Percentiles rank a stretch among this genome's conserved stretches.
These are phyloP conservation scores for Ogataea hybrid DNA, from an alignment of 1,139 yeast genomes.

Conservation along the genomic window DNA sequence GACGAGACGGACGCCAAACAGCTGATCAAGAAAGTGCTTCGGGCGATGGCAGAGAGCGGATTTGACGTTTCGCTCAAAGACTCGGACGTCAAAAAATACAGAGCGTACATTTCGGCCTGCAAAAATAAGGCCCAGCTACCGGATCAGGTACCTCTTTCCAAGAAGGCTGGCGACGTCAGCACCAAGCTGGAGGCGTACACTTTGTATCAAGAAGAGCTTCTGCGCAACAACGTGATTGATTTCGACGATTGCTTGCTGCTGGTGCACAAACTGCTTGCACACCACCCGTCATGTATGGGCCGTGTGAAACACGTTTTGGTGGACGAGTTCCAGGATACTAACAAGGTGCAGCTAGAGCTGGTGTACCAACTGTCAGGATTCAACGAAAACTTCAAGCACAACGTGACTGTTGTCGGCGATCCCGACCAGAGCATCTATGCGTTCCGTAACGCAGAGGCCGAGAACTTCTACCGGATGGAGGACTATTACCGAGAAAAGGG, in stretches of 20 bases:
- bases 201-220: slow-evolving; percentile 51
- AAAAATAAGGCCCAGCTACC: slow-evolving; percentile 49
- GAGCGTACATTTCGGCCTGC: slow-evolving; percentile 47
- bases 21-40: slow-evolving; percentile 43
- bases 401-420: slow-evolving; percentile 89
- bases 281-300: slow-evolving; percentile 45
- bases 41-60: slow-evolving; percentile 25
- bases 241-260: slow-evolving; percentile 79
- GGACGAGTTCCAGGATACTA: slow-evolving; percentile 95
- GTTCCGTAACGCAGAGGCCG: slow-evolving; percentile 75
- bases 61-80: slow-evolving; percentile 29
- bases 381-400: slow-evolving; percentile 34
- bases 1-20: slow-evolving; percentile 62
- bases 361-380: slow-evolving; percentile 50
- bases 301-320: slow-evolving; percentile 70
- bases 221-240: slow-evolving; percentile 50
- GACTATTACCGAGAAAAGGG: slow-evolving; percentile 39
- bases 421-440: slow-evolving; percentile 95
- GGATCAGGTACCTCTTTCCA: slow-evolving; percentile 33
- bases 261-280: slow-evolving; percentile 49
- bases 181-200: slow-evolving; percentile 38
- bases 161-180: slow-evolving; percentile 1
- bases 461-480: slow-evolving; percentile 63
- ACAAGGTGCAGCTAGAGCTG: slow-evolving; percentile 67
- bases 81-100: slow-evolving; percentile 39